Evolutionary conservation across 2,329 filamentous ascomycete species (phyloP).

Genomic region (Colletotrichum sp.): DNA sequence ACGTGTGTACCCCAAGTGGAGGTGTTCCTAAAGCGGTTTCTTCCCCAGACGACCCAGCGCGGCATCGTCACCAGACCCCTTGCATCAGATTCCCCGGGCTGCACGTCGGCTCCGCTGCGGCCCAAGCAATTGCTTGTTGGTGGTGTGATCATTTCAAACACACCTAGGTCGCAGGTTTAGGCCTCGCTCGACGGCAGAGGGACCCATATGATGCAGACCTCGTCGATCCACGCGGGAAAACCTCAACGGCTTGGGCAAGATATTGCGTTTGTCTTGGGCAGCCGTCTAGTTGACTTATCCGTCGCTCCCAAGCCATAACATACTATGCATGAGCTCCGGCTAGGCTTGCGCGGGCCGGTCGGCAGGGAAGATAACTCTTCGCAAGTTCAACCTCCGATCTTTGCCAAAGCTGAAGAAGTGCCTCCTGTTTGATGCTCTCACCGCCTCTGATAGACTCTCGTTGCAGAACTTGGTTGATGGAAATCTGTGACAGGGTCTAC

Average conservation of each 20-base stretch:
- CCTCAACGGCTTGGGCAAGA: background rate
- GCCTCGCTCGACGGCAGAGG: background rate
- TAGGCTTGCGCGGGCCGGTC: background rate
- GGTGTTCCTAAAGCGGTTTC: background rate
- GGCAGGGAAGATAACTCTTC: background rate
- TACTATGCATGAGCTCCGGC: background rate
- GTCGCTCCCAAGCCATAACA: background rate
- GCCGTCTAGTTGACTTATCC: background rate
- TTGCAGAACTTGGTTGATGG: background rate
- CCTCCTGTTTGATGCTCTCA: background rate
- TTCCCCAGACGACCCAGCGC: background rate
- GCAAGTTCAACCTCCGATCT: background rate
- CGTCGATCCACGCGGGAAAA: background rate
- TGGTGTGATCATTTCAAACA: background rate
- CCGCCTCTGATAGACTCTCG: background rate
- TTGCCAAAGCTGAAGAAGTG: background rate
- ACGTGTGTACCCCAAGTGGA: background rate
- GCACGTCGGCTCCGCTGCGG: background rate
- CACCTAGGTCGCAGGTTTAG: background rate
- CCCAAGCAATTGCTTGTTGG: background rate
- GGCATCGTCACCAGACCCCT: slow-evolving; percentile 8
- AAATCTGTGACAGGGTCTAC: background rate
- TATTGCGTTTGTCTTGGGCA: background rate
- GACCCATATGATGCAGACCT: background rate
- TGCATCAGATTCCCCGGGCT: background rate